phyloP scores from a whole-genome alignment of 768 basidiomycete genomes.

The Termitomyces sp. region DNA sequence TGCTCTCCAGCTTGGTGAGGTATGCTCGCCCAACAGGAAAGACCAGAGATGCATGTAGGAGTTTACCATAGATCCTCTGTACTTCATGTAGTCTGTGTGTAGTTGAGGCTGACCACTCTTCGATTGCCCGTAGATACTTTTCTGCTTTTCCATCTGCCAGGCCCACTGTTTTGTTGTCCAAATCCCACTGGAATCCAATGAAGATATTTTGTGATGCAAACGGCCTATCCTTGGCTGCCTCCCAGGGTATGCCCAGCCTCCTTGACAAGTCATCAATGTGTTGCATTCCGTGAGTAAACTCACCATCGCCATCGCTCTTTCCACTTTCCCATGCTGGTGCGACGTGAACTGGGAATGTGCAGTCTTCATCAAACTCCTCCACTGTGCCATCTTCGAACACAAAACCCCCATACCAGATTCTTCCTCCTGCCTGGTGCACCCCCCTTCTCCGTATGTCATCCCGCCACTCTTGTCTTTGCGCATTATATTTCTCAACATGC shows the following conservation, averaged over 20 bases:
- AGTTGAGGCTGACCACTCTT: not conserved
- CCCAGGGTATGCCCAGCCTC: constrained; percentile 4
- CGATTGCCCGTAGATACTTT: not conserved
- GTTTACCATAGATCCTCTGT: constrained; percentile 9
- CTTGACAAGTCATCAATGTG: constrained; percentile 18
- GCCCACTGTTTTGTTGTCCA: not conserved
- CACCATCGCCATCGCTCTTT: too few species aligned
- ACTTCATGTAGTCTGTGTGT: not conserved
- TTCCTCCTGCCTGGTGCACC: not conserved
- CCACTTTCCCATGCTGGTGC: too few species aligned
- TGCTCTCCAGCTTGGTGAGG: constrained; percentile 22
- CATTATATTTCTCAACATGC: not conserved
- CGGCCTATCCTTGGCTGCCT: not conserved
- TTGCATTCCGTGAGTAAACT: not conserved
- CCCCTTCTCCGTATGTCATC: fast-evolving
- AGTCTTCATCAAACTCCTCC: constrained; percentile 27
- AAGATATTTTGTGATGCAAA: not conserved
- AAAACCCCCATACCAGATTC: constrained; percentile 17
- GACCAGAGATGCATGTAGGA: constrained; percentile 18
- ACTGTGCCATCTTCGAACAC: constrained; percentile 5
- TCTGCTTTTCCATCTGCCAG: not conserved
- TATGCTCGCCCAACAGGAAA: constrained; percentile 21
- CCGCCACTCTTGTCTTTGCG: fast-evolving
- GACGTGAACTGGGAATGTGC: not conserved
- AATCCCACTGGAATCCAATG: constrained; percentile 4